Evolutionary conservation across 441 rosid genomes (phyloP).

Genomic region (Biscutella auriculata): DNA sequence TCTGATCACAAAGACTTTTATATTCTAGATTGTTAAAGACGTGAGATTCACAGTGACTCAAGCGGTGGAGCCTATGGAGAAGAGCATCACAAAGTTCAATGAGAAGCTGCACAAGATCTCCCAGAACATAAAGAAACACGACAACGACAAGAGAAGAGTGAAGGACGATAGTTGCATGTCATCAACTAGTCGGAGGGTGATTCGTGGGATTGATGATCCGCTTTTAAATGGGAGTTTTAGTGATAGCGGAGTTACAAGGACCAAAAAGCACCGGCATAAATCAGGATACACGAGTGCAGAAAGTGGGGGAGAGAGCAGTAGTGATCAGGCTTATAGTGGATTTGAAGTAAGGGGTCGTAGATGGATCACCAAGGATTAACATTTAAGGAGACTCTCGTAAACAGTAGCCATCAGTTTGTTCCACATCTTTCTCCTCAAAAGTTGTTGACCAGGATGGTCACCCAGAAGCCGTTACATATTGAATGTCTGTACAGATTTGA

Average conservation of each 20-base stretch:
- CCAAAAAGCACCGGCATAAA: conserved; percentile 64
- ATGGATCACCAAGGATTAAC: conserved; percentile 77
- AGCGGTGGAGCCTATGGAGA: conserved; percentile 95
- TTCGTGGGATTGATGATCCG: conserved; percentile 96
- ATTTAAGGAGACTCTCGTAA: too few species aligned
- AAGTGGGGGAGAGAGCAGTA: conserved; percentile 98
- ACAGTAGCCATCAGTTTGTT: background rate
- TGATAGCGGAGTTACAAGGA: conserved; percentile 59
- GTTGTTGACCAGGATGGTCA: conserved; percentile 10
- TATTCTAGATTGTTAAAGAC: conserved; percentile 82
- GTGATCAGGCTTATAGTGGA: conserved; percentile 70
- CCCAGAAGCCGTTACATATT: conserved; percentile 14
- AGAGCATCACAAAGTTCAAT: conserved; percentile 83
- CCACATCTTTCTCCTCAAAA: conserved; percentile 16
- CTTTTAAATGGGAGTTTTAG: conserved; percentile 83
- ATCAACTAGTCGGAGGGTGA: conserved; percentile 57
- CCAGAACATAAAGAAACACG: conserved; percentile 74
- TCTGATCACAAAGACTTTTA: conserved; percentile 4
- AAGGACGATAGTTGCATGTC: conserved; percentile 84
- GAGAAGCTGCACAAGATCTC: conserved; percentile 85
- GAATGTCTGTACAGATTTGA: conserved; percentile 19
- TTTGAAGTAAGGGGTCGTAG: conserved; percentile 63
- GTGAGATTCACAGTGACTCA: conserved; percentile 91
- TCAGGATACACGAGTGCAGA: conserved; percentile 75
- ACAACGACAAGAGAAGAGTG: conserved; percentile 66